Base-by-base conservation (phyloP, 176 grass and related monocot species). In the Carex myosuroides region DNA sequence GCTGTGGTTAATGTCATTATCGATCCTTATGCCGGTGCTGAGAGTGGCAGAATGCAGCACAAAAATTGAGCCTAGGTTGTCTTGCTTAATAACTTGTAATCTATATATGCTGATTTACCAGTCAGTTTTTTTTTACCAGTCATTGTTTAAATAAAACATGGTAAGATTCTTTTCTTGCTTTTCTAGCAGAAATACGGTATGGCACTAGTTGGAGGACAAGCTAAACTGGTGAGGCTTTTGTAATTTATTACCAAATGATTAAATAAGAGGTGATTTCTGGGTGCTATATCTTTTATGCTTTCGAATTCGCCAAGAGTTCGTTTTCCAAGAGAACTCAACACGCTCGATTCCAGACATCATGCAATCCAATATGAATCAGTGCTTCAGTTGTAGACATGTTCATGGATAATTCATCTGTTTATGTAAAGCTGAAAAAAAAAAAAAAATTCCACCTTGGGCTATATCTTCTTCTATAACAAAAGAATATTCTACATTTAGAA, bases 11-110 rank as follows among this genome's bases (percentile, higher is more conserved):
- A 95, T 62, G 88, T 93, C 9, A 91, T 91, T 62, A 68, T 98
- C 4, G 95, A 98, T 83, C 92, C 95, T 42, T 98, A 93, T 48
- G 92, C 92, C 0, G 92, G 95, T 44, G 86, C 91, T 6, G 95
- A 98, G 85, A 95, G 95, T 6, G 95, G 95, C 62, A 94, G 95
- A 80, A 81, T 98, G 89, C 95, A 98, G 77, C 95, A 98, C 68
- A 98, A 95, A 80, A 98, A 98, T 90, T 98, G 85, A 98, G 53
- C 16, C 13, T 79, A 33, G 13, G 39, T 70, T 18, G 60, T 8
- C 64, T 26, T 69, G 73, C 33, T 83, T 21, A 68, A 55, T 17
- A 48, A 52, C 6, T 64, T 48, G 39, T 29, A 16, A 24, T 66
- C 39, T 68, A 50, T 82, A 64, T 64, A 59, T 60, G 58, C 5